Percentiles rank a stretch among this genome's conserved stretches.
phyloP scores from a whole-genome alignment of 495 filamentous ascomycete genomes.

The Penicillium atrosanguineum region DNA sequence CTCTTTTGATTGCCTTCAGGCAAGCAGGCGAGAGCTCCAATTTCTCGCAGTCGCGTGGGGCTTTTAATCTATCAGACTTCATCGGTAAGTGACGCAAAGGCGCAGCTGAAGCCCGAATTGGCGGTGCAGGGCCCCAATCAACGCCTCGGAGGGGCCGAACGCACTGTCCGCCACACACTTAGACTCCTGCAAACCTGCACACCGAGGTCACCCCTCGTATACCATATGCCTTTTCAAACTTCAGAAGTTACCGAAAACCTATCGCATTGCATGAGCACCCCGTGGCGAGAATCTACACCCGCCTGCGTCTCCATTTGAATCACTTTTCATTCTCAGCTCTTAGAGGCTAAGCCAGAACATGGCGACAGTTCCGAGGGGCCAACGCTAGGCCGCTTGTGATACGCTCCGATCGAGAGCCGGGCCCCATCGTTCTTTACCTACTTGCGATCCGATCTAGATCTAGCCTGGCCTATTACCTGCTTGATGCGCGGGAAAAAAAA shows the following conservation, averaged over 20 bases:
- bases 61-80: constrained; percentile 1
- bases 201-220: not conserved
- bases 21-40: not conserved
- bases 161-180: not conserved
- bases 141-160: constrained; percentile 9
- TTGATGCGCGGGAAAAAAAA: not conserved
- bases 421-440: constrained; percentile 21
- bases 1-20: not conserved
- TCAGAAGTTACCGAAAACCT: not conserved
- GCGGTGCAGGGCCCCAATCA: constrained; percentile 1
- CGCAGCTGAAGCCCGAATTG: constrained; percentile 14
- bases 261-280: not conserved
- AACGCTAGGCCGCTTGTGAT: constrained; percentile 3
- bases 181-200: not conserved
- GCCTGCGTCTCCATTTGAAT: not conserved
- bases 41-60: constrained; percentile 3
- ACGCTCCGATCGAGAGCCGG: not conserved
- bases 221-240: not conserved
- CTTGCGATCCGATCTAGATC: constrained; percentile 29
- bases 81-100: constrained; percentile 4
- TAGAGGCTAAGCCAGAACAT: not conserved
- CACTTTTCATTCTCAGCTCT: not conserved
- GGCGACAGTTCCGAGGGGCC: not conserved
- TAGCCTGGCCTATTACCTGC: not conserved
- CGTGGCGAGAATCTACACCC: not conserved